These are phyloP conservation scores for Trametes maxima DNA, from an alignment of 768 basidiomycete species.

Conservation along the genomic window DNA sequence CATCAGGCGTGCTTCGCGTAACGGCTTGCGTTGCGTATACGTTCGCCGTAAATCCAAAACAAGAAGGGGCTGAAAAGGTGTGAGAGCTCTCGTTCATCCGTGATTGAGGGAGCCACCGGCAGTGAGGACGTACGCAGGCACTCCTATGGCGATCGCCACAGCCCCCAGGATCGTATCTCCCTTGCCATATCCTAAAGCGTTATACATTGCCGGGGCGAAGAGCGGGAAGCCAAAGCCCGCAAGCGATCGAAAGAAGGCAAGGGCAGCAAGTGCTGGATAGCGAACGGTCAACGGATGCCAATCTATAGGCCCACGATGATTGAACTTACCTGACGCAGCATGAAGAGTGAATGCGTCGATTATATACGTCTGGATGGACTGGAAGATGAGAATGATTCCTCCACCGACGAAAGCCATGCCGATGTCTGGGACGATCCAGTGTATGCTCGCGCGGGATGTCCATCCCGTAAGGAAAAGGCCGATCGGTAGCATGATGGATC, in stretches of 20 bases:
- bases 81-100: conserved; percentile 27
- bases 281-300: conserved; percentile 64
- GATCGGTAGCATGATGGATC: conserved; percentile 60
- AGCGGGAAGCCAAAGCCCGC: conserved; percentile 76
- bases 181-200: conserved; percentile 65
- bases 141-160: conserved; percentile 59
- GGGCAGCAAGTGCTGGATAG: conserved; percentile 59
- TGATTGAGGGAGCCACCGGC: background rate
- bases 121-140: conserved; percentile 49
- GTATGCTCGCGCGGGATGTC: conserved; percentile 55
- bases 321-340: conserved; percentile 60
- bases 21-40: background rate
- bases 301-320: conserved; percentile 37
- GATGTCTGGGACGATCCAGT: conserved; percentile 74
- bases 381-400: conserved; percentile 62
- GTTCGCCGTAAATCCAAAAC: conserved; percentile 54
- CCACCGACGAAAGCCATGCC: conserved; percentile 58
- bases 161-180: conserved; percentile 66
- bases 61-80: conserved; percentile 37
- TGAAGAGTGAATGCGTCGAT: conserved; percentile 68
- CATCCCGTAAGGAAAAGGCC: conserved; percentile 74
- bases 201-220: conserved; percentile 71
- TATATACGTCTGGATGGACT: conserved; percentile 65
- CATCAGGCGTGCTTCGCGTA: background rate
- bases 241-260: conserved; percentile 60